These are phyloP conservation scores for Angomonas ambiguus DNA, from an alignment of 208 protist genomes.

Conservation along the genomic window DNA sequence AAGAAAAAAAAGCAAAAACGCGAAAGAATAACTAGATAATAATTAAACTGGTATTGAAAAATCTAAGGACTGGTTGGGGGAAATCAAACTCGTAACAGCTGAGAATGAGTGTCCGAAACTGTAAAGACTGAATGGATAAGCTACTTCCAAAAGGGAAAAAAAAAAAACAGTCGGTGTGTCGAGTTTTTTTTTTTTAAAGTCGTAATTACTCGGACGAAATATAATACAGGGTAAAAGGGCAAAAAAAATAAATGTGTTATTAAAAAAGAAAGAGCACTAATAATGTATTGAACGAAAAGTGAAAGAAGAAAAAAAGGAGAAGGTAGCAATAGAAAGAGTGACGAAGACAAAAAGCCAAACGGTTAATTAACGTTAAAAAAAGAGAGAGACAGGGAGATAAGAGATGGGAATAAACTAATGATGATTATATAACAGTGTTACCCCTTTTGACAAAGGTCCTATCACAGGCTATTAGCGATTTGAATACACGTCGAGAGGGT, in stretches of 20 bases:
- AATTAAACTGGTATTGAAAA: no score
- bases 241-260: not conserved
- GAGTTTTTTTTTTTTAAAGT: no score
- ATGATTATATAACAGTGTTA: not conserved
- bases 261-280: not conserved
- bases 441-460: no score
- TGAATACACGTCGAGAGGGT: slow-evolving; percentile 18
- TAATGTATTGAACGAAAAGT: not conserved
- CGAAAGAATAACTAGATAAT: not conserved
- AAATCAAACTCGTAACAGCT: no score
- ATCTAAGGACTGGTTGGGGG: no score
- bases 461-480: slow-evolving; percentile 22
- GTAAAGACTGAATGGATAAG: no score
- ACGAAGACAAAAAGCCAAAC: slow-evolving; percentile 11
- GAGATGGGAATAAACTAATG: not conserved
- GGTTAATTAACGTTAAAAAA: slow-evolving; percentile 9
- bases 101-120: no score
- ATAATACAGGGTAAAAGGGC: not conserved
- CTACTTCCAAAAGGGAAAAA: not conserved
- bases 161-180: no score
- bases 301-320: not conserved
- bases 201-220: no score
- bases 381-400: slow-evolving; percentile 7
- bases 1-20: slow-evolving; percentile 8
- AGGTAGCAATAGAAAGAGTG: slow-evolving; percentile 7